These are phyloP conservation scores for Acer campestre DNA, from an alignment of 345 rosid genomes.

Conservation along the genomic window DNA sequence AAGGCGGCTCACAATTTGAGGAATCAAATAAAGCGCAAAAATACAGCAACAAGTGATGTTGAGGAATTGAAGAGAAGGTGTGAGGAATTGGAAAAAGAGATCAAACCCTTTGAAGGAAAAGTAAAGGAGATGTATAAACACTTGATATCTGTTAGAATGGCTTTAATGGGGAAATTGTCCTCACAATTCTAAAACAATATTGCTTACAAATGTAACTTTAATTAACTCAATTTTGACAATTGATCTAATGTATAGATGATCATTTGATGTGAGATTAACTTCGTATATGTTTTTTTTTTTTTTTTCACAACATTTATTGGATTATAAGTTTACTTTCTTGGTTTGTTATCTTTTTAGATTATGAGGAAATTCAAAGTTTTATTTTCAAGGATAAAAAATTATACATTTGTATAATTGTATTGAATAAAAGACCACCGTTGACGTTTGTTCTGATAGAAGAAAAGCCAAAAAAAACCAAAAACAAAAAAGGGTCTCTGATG, in stretches of 20 bases:
- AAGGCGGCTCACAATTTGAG: background rate
- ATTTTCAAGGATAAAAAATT: no score
- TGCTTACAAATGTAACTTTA: no score
- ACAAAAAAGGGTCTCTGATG: rapidly evolving
- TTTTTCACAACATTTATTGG: no score
- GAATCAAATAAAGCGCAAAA: slow-evolving; percentile 4
- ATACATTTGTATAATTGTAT: no score
- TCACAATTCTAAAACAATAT: background rate
- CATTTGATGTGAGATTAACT: background rate
- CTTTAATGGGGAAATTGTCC: background rate
- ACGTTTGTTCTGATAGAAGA: no score
- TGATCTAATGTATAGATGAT: no score
- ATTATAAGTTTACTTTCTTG: no score
- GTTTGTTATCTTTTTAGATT: no score
- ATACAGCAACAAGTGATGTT: background rate
- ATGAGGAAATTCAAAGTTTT: no score
- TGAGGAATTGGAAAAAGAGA: background rate
- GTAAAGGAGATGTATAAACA: slow-evolving; percentile 13
- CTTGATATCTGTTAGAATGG: slow-evolving; percentile 21
- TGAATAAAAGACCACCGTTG: no score
- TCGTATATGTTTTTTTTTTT: no score
- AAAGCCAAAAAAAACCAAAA: no score
- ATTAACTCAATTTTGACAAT: background rate
- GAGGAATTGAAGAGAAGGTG: slow-evolving; percentile 10
- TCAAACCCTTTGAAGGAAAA: background rate